Conservation (phyloP, 192 early-diverging fungal species). For the Chytriomyces sp. region DNA sequence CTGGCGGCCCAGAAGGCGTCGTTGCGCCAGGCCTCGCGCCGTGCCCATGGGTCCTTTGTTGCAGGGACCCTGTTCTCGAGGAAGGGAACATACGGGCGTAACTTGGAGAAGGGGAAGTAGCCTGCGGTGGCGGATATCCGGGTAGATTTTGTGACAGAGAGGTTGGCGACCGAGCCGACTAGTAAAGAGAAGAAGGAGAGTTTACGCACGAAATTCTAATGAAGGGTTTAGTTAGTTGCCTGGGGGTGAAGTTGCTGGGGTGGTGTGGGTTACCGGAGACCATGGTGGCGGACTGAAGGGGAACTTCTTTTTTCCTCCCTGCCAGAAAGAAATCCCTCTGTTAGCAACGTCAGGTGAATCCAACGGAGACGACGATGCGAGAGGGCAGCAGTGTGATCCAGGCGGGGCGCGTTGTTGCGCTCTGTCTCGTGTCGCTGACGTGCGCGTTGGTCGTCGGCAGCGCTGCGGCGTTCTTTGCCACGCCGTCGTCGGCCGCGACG, state of each 20-base stretch:
- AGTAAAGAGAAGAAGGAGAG: neutral
- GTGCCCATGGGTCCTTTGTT: constrained; percentile 48
- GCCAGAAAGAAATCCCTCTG: too few relatives aligned
- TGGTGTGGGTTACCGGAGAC: too few relatives aligned
- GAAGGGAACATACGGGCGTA: constrained; percentile 28
- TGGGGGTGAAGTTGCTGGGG: too few relatives aligned
- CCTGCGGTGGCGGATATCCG: too few relatives aligned
- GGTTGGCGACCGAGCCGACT: too few relatives aligned
- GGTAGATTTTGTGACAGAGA: too few relatives aligned
- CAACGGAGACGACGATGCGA: too few relatives aligned
- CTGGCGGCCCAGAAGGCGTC: constrained; percentile 35
- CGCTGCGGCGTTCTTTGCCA: neutral
- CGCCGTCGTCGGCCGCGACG: neutral
- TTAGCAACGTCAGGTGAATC: too few relatives aligned
- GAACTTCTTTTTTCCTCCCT: too few relatives aligned
- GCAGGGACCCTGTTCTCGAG: constrained; percentile 12
- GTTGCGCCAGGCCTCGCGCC: constrained; percentile 52
- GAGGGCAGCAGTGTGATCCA: too few relatives aligned
- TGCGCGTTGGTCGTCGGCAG: neutral
- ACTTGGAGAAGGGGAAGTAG: constrained; percentile 24
- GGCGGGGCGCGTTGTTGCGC: neutral
- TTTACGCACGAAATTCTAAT: neutral
- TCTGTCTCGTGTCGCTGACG: neutral
- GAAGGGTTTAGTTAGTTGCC: too few relatives aligned
- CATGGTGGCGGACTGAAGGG: too few relatives aligned